Conservation (phyloP, 768 basidiomycete species). For the Boletus barrowsii region DNA sequence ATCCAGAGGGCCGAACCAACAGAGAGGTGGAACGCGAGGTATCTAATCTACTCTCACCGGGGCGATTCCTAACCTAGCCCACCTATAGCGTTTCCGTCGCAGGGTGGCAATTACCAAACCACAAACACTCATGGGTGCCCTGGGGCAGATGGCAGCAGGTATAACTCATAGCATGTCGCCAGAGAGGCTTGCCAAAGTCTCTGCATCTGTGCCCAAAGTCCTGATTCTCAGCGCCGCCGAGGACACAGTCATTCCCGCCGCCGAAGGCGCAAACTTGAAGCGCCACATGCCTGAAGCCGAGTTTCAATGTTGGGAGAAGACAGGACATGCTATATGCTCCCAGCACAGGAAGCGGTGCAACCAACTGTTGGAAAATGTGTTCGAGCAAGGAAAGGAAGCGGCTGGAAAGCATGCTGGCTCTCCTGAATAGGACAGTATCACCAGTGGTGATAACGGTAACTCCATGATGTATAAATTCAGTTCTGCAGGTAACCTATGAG, state of each 20-base stretch:
- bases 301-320: constrained; percentile 53
- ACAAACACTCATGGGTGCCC: constrained; percentile 56
- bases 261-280: constrained; percentile 52
- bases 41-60: constrained; percentile 4
- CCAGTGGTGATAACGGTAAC: too few species aligned
- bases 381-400: constrained; percentile 44
- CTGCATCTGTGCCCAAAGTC: constrained; percentile 60
- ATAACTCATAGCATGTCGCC: constrained; percentile 59
- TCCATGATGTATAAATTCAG: too few species aligned
- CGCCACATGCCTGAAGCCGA: constrained; percentile 56
- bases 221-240: constrained; percentile 65
- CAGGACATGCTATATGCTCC: constrained; percentile 60
- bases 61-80: neutral
- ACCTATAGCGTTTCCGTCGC: constrained; percentile 40
- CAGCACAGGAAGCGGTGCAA: constrained; percentile 55
- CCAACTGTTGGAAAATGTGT: constrained; percentile 50
- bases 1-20: constrained; percentile 61
- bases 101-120: constrained; percentile 53
- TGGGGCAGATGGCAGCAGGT: constrained; percentile 73
- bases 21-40: constrained; percentile 58
- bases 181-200: constrained; percentile 46
- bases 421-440: neutral
- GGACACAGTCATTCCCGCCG: constrained; percentile 54
- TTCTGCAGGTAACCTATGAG: too few species aligned
- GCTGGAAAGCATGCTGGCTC: neutral